Evolutionary conservation across 805 yeast species (phyloP).

Genomic region (Pichia gijzeniarum): DNA sequence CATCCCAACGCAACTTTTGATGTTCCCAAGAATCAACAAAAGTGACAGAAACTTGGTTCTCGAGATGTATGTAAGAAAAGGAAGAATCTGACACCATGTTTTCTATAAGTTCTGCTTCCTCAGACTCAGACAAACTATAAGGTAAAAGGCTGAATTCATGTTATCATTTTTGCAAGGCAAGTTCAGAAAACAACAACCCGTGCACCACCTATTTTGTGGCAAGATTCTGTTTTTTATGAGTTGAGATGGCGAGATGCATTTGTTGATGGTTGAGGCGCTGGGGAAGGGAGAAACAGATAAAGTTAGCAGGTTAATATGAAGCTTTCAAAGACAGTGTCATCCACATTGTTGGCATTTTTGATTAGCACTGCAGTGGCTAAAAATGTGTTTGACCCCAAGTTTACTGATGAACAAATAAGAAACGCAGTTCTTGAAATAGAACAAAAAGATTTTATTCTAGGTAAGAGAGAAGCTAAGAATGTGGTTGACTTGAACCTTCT

Average conservation of each 20-base stretch:
- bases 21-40: conserved; percentile 29
- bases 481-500: conserved; percentile 14
- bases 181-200: no score
- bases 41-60: conserved; percentile 25
- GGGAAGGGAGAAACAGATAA: no score
- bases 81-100: conserved; percentile 21
- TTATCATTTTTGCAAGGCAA: no score
- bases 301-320: not conserved
- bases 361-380: conserved; percentile 1
- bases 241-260: no score
- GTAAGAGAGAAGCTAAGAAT: conserved; percentile 13
- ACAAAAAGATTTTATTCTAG: conserved; percentile 7
- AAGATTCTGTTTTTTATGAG: not conserved
- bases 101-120: not conserved
- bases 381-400: conserved; percentile 6
- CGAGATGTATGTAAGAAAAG: conserved; percentile 27
- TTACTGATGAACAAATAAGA: conserved; percentile 3
- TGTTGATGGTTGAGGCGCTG: no score
- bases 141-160: no score
- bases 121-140: no score
- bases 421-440: conserved; percentile 9
- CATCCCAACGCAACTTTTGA: conserved; percentile 28
- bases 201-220: not conserved
- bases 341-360: not conserved
- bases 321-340: not conserved